Conservation (phyloP, 2,329 filamentous ascomycete genomes). For the Neofusicoccum laricinum region DNA sequence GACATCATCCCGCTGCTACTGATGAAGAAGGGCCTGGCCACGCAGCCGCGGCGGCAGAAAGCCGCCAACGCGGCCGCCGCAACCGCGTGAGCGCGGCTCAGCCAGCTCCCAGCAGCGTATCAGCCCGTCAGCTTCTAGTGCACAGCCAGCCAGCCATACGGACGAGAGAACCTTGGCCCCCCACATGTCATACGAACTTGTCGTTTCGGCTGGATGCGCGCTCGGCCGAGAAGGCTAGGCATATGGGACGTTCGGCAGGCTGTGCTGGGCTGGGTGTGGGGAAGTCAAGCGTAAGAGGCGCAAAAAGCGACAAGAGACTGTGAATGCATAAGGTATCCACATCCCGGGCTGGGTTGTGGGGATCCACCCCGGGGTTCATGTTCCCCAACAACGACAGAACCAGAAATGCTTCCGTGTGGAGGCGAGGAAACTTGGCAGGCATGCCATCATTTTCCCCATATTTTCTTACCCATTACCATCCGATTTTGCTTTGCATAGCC, state of each 20-base stretch:
- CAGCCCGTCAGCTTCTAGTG: neutral
- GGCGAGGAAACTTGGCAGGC: neutral
- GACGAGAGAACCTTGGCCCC: no score
- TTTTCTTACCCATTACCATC: neutral
- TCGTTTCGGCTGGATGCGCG: no score
- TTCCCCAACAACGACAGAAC: neutral
- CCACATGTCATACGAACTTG: no score
- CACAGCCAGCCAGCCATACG: no score
- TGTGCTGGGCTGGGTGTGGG: neutral
- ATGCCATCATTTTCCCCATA: neutral
- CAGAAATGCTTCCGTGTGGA: no score
- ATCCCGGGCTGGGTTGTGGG: no score
- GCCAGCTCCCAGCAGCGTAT: neutral
- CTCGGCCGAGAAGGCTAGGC: no score
- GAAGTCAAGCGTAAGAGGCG: neutral
- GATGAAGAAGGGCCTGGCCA: conserved; percentile 1
- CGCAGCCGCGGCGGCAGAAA: conserved; percentile 8
- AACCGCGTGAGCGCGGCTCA: neutral
- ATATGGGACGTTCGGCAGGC: no score
- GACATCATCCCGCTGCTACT: conserved; percentile 34
- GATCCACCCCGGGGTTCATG: neutral
- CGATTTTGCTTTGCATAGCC: neutral
- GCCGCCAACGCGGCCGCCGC: neutral
- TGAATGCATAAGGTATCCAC: no score
- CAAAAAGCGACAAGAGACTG: neutral